Conservation (phyloP, 2,329 filamentous ascomycete species). For the Davidsoniella eucalypti region DNA sequence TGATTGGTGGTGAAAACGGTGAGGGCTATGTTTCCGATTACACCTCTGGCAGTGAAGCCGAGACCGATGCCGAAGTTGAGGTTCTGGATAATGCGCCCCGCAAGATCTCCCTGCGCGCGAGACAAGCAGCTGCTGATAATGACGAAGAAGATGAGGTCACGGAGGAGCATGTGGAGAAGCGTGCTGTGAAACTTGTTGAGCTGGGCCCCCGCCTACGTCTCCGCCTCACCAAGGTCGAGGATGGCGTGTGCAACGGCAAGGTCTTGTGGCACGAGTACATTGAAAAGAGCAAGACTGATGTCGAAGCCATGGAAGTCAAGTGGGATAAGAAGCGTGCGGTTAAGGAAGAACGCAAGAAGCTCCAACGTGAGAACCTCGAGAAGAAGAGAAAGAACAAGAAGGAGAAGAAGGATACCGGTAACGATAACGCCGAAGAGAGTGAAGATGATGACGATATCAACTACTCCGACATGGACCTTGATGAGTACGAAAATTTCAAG, state of each 20-base stretch:
- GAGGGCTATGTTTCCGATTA: constrained; percentile 73
- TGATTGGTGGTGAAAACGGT: constrained; percentile 65
- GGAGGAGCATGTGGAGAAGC: constrained; percentile 53
- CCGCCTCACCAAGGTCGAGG: constrained; percentile 87
- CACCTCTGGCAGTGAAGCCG: constrained; percentile 75
- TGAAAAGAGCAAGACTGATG: constrained; percentile 63
- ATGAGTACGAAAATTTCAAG: constrained; percentile 23
- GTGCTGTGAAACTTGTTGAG: constrained; percentile 82
- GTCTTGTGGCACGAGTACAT: constrained; percentile 97
- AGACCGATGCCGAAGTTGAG: constrained; percentile 92
- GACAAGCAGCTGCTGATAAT: constrained; percentile 29
- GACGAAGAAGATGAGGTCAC: constrained; percentile 15
- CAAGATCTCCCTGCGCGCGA: constrained; percentile 28
- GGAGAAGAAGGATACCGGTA: constrained; percentile 23
- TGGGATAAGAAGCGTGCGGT: constrained; percentile 67
- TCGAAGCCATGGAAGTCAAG: constrained; percentile 60
- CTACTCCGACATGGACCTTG: constrained; percentile 23
- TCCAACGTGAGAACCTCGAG: constrained; percentile 83
- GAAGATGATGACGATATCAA: constrained; percentile 22
- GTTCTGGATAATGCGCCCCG: constrained; percentile 49
- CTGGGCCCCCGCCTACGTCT: constrained; percentile 80
- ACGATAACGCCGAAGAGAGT: constrained; percentile 20
- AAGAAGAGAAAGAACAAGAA: constrained; percentile 47
- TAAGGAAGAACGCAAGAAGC: constrained; percentile 64
- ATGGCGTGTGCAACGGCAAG: constrained; percentile 76